Base-by-base conservation (phyloP, 1,139 yeast species). In the Yamadazyma atlantica region DNA sequence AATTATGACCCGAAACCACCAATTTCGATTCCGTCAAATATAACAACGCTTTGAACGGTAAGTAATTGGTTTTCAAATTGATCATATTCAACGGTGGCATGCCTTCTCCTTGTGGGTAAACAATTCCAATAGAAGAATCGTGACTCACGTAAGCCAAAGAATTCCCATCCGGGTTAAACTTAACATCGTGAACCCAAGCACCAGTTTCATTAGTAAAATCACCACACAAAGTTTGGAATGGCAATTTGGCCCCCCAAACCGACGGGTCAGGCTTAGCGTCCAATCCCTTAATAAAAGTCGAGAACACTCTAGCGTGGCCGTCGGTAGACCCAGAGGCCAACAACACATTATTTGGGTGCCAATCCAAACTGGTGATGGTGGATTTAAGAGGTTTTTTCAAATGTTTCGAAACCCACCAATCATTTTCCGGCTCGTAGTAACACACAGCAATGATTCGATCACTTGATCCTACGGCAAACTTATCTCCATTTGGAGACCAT, bases 321-420 rank as follows among this genome's bases (percentile, higher is more conserved):
- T 94, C 97, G 13, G 97, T 86, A 18, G 96, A 89, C 12, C 97
- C 98, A 36, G 86, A 75, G 3, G 95, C 95, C 46, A 94, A 70
- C 44, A 94, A 70, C 14, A 92, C 95, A 50, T 84, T 85, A 62
- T 94, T 94, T 42, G 90, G 92, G 60, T 94, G 98, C 99, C 99
- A 94, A 44, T 84, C 85, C 38, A 92, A 73, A 32, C 86, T 75
- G 49, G 92, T 75, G 50, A 92, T 77, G 30, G 97, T 88, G 9
- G 96, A 86, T 58, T 85, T 84, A 51, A 90, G 73, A 13, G 97
- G 97, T 64, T 87, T 88, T 71, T 89, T 89, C 65, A 94, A 80
- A 66, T 92, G 98, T 65, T 90, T 92, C 15, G 97, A 88, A 37
- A 92, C 90, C 99, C 99, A 94, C 99, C 99, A 94, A 60, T 94